A percentile compares a stretch with the other conserved stretches of the same genome.
phyloP scores from a whole-genome alignment of 225 moss, liverwort and hornwort genomes.

The Thuidium tamariscinum region DNA sequence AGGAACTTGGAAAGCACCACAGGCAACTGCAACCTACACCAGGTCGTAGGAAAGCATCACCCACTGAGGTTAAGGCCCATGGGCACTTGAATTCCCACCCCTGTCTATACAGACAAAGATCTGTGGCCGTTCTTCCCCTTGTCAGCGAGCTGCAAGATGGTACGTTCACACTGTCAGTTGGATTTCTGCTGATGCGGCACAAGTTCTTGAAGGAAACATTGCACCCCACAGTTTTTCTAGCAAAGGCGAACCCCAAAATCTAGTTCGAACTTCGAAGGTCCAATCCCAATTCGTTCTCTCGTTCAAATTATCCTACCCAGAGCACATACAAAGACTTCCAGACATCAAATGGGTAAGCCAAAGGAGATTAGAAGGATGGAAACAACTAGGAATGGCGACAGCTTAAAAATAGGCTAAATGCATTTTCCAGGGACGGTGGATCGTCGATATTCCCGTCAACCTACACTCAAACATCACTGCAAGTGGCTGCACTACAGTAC shows the following conservation, averaged over 20 bases:
- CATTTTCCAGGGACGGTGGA: background rate
- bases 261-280: background rate
- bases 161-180: slow-evolving; percentile 2
- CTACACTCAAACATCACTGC: background rate
- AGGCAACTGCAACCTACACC: background rate
- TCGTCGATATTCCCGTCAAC: background rate
- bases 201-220: background rate
- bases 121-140: background rate
- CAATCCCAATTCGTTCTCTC: background rate
- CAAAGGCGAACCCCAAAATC: background rate
- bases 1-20: background rate
- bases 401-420: background rate
- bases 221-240: background rate
- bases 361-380: background rate
- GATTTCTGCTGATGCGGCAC: background rate
- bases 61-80: background rate
- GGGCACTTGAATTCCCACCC: background rate
- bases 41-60: background rate
- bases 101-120: background rate
- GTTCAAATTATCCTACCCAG: background rate
- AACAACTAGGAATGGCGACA: background rate
- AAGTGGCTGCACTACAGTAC: background rate
- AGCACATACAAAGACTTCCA: background rate
- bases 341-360: background rate
- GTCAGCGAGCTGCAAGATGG: slow-evolving; percentile 9